Evolutionary conservation across 2,329 filamentous ascomycete genomes (phyloP), one percentile per base, ranked within the genome.

Genomic region (Colletotrichum lentis): DNA sequence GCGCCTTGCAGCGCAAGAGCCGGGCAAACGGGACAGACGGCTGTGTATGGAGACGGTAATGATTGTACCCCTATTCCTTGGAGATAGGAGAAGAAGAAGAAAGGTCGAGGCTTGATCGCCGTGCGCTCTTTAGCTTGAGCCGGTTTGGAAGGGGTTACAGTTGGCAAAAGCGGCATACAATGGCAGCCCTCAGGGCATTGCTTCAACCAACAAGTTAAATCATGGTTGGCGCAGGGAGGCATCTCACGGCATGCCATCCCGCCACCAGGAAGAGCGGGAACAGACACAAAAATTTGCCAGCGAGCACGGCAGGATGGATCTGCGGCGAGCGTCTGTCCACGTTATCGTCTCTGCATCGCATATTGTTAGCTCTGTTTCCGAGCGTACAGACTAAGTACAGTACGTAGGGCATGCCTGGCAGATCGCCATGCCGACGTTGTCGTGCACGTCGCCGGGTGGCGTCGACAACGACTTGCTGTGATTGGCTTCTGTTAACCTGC

Each of bases 1-100:
- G 41, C 35, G 64, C 44, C 22, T 43, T 57, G 64, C 44, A 62
- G 44, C 62, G 49, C 62, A 65, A 65, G 39, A 68, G 65, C 65
- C 62, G 62, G 54, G 22, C 65, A 56, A 65, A 65, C 62, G 60
- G 43, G 55, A 55, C 55, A 50, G 55, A 16, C 62, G 50, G 55
- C 55, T 60, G 43, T 43, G 65, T 27, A 27, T 27, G 27, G 8
- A 27, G 5, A 27, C 27, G 27, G 27, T 27, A 27, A 65, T 59
- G 31, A 37, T 43, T 27, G 60, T 49, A 5, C 22, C 65, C 31
- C 27, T 27, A 20, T 20, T n/a, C n/a, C 37, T 46, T 61, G 55
- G 54, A 64, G 60, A 68, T 56, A 59, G 61, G 39, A 56, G 52
- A 46, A 31, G 44, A 57, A 55, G 20, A 16, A 37, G 41, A 37